Evolutionary conservation across 1,139 yeast species (phyloP).

Genomic region (Tardiomyces blankii): DNA sequence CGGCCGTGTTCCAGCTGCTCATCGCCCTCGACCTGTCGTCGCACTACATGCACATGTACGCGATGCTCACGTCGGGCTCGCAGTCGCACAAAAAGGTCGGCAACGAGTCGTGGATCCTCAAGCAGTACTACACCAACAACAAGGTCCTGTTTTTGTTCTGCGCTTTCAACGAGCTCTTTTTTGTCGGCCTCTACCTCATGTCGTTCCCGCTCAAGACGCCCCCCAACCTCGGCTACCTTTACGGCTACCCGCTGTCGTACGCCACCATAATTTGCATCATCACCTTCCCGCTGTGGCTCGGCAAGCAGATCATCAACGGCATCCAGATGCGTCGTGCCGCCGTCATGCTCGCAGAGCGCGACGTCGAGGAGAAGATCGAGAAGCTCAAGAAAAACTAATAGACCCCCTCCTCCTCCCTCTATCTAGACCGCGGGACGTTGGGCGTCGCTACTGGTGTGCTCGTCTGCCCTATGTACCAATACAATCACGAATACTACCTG

Average conservation of each 20-base stretch:
- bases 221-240: constrained; percentile 28
- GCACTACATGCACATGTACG: constrained; percentile 98
- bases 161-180: constrained; percentile 85
- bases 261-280: constrained; percentile 55
- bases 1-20: constrained; percentile 70
- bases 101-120: constrained; percentile 56
- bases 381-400: neutral
- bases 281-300: constrained; percentile 78
- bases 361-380: constrained; percentile 41
- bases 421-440: too few species aligned
- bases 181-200: constrained; percentile 75
- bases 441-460: too few species aligned
- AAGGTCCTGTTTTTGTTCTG: constrained; percentile 79
- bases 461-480: neutral
- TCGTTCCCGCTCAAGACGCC: constrained; percentile 43
- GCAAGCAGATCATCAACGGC: constrained; percentile 84
- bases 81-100: constrained; percentile 78
- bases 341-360: constrained; percentile 63
- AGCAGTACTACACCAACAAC: constrained; percentile 79
- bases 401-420: too few species aligned
- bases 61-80: constrained; percentile 72
- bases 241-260: constrained; percentile 39
- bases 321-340: constrained; percentile 87
- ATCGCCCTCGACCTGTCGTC: constrained; percentile 86
- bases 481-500: neutral